Evolutionary conservation across 2,329 filamentous ascomycete species (phyloP).

Genomic region (Fusarium xylarioides): DNA sequence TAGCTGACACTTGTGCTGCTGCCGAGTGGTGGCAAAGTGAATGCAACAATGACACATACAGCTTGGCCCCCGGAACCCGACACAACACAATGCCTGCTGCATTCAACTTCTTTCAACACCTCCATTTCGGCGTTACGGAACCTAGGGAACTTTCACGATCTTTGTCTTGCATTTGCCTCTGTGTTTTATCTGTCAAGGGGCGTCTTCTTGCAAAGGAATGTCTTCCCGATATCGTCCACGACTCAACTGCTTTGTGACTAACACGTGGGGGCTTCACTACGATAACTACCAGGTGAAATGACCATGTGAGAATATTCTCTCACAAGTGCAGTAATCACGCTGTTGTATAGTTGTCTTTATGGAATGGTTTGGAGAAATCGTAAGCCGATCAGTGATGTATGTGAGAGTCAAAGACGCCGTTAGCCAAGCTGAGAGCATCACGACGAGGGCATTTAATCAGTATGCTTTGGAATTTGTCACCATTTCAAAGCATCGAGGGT

Average conservation of each 20-base stretch:
- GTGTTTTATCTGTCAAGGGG: not conserved
- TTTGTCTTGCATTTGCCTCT: not conserved
- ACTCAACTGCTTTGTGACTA: not conserved
- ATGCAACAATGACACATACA: not conserved
- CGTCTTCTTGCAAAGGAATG: slow-evolving; percentile 6
- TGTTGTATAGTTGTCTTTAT: not conserved
- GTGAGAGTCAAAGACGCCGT: not conserved
- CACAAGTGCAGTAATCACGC: not conserved
- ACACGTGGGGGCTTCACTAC: slow-evolving; percentile 1
- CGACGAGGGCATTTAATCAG: not conserved
- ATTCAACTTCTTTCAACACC: not conserved
- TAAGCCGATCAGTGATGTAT: not conserved
- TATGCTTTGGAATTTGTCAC: not conserved
- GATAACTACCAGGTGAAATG: not conserved
- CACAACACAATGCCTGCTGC: not conserved
- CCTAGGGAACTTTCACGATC: not conserved
- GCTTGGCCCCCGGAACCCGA: not conserved
- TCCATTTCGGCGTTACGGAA: slow-evolving; percentile 2
- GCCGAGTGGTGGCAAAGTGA: not conserved
- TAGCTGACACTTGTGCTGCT: not conserved
- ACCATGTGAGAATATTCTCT: not conserved
- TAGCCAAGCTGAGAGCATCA: not conserved
- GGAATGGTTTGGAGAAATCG: not conserved
- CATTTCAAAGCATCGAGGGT: not conserved
- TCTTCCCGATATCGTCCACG: slow-evolving; percentile 8